Evolutionary conservation across 306 rosid species (phyloP), one percentile per base, ranked within the genome.

Genomic region (Quercus ilex): DNA sequence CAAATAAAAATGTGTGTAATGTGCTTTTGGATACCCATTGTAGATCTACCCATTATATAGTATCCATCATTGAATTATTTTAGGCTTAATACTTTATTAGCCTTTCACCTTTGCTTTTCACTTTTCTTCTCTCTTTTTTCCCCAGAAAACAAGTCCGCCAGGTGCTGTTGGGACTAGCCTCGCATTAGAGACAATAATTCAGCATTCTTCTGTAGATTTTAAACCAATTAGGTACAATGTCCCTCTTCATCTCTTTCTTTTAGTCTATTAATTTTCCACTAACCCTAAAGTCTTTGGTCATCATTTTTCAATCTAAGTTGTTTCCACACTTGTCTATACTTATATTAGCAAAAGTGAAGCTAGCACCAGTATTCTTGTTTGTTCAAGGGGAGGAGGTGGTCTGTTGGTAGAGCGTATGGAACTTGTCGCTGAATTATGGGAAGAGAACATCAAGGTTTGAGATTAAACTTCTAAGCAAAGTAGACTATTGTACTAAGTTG

Each of bases 371-470:
- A 79, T 94, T 86, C 95, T 94, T 78, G 93, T 94, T 82, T 94
- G 97, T 79, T 94, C 97, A 67, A 90, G 90, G 90, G 99, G 99
- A 69, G 97, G 98, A 55, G 99, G 97, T 43, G 99, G 99, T 77
- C 87, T 94, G 33, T 83, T 94, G 87, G 81, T 30, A 55, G 95
- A 91, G 79, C 95, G 97, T 76, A 94, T 94, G 97, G 92, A 88
- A 83, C 92, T 94, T 56, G 97, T 91, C 78, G 88, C 91, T 30
- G 97, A 92, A 82, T 87, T 94, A 18, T 94, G 99, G 99, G 92
- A 86, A 79, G 91, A 88, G 81, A 92, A 91, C 76, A 86, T 92
- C 73, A 94, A 91, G 97, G 99, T 94, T 85, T 59, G 74, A 83
- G 33, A 77, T 64, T 15, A 52, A 77, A 59, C 56, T 82, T 69